Base-by-base conservation (phyloP, 805 yeast species). In the Candida incommunis region DNA sequence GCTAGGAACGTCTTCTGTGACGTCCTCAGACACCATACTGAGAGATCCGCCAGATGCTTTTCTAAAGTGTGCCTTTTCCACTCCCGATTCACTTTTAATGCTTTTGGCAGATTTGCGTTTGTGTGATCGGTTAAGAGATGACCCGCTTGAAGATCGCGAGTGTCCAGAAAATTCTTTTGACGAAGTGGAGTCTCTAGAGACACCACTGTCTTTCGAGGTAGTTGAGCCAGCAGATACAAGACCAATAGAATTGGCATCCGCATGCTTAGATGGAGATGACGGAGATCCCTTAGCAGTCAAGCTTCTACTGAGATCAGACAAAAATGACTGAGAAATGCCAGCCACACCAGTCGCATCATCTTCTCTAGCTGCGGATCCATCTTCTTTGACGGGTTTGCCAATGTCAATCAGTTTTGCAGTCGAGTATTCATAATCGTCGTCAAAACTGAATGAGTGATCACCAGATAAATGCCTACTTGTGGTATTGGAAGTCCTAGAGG, bases 341-440 rank as follows among this genome's bases (percentile, higher is more conserved):
- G 37, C 5, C 11, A 7, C 7, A 9, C 18, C 37, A 25, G 7
- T 25, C 13, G 27, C 27, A n/a, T n/a, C n/a, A n/a, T n/a, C n/a
- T n/a, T n/a, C n/a, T n/a, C n/a, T n/a, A n/a, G n/a, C n/a, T 7
- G 7, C 27, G 27, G 27, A 25, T 7, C n/a, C n/a, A 11, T 31
- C n/a, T 16, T 31, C 37, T 5, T 4, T 7, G 18, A n/a, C n/a
- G 37, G 37, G 37, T 16, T 31, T 31, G 20, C 37, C 37, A 31
- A 31, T 18, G n/a, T 31, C 37, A n/a, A 31, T 31, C 18, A 31
- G 20, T 31, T 31, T 31, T 16, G 37, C 37, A n/a, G 37, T 31
- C 37, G 37, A 31, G n/a, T 31, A 31, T 18, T 31, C 37, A n/a
- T 11, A 31, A 31, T 31, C 37, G 20, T 31, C 37, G 20, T 31